These are phyloP conservation scores for Peniophora sp. DNA, from an alignment of 1,284 basidiomycete genomes.

Conservation along the genomic window DNA sequence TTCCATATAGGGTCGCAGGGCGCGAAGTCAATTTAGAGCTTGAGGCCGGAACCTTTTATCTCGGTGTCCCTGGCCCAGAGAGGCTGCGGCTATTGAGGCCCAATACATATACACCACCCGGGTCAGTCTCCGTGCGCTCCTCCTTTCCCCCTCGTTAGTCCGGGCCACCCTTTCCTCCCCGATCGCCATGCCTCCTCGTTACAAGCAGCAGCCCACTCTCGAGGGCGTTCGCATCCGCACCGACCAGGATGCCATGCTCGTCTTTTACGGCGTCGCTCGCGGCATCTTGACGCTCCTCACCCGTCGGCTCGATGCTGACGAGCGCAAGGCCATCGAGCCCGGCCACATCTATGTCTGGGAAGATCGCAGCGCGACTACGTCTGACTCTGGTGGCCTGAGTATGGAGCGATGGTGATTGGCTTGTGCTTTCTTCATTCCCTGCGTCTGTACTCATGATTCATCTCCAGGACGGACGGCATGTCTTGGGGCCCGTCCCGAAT, in stretches of 20 bases:
- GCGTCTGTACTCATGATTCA: neutral
- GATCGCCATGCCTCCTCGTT: constrained; percentile 19
- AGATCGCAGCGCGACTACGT: constrained; percentile 62
- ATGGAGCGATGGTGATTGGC: constrained; percentile 71
- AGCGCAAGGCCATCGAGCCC: constrained; percentile 33
- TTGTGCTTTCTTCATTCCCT: constrained; percentile 5
- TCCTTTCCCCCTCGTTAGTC: constrained; percentile 10
- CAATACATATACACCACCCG: constrained; percentile 5
- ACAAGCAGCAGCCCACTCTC: constrained; percentile 63
- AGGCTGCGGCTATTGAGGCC: neutral
- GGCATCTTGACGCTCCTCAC: constrained; percentile 65
- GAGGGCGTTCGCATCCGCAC: constrained; percentile 68
- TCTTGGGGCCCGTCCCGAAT: constrained; percentile 75
- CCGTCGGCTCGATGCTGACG: constrained; percentile 72
- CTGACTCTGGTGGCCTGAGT: constrained; percentile 68
- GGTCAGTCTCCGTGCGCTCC: constrained; percentile 10
- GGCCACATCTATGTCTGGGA: constrained; percentile 84
- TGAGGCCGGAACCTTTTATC: constrained; percentile 12
- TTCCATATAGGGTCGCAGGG: too few relatives aligned
- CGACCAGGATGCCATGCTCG: constrained; percentile 68
- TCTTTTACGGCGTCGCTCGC: constrained; percentile 69
- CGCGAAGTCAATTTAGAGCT: constrained; percentile 1
- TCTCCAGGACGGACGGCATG: constrained; percentile 69
- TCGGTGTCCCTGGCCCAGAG: constrained; percentile 10
- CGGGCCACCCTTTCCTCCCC: constrained; percentile 11